Evolutionary conservation across 306 rosid genomes (phyloP), one percentile per base, ranked within the genome.

Genomic region (Inga oerstediana): DNA sequence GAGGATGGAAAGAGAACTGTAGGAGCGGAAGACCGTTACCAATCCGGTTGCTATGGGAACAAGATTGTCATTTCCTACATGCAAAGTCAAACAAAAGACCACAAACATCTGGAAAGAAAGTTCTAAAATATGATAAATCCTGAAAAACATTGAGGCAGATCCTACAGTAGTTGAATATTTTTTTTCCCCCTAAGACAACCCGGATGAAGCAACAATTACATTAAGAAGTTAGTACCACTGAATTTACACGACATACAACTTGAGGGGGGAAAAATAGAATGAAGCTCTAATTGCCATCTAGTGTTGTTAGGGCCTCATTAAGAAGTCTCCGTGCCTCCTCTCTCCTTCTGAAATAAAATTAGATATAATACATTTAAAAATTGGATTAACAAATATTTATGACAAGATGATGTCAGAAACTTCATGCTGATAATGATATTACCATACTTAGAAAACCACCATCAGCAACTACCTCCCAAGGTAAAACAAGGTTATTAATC

Each of bases 281-380:
- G 81, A 62, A 43, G 81, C 77, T 54, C 84, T 79, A 82, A 12
- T 90, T 85, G 74, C 91, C 91, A 30, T 90, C 98, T 82, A 93
- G 83, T 43, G 93, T 85, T 78, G 86, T 90, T 51, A 95, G 86
- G 54, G 98, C 88, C 85, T 93, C 98, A 74, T 91, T 93, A 79
- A 93, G 94, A 83, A 95, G 85, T 81, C 79, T 83, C 64, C 87
- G 91, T 8, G 99, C 97, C 78, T 93, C 95, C 87, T 88, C 94
- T 89, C 98, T 93, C 85, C 98, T 93, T 83, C 99, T 95, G 79
- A 43, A 65, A 32, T 44, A 45, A 45, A 22, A 51, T 15, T 72
- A 72, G 10, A 72, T 41, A 41, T 4, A 10, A 41, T 10, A 10
- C 46, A 70, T 20, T 20, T 37, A 72, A 61, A 58, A 74, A 12